phyloP scores from a whole-genome alignment of 2,329 filamentous ascomycete species.

The Aspergillus transmontanensis region DNA sequence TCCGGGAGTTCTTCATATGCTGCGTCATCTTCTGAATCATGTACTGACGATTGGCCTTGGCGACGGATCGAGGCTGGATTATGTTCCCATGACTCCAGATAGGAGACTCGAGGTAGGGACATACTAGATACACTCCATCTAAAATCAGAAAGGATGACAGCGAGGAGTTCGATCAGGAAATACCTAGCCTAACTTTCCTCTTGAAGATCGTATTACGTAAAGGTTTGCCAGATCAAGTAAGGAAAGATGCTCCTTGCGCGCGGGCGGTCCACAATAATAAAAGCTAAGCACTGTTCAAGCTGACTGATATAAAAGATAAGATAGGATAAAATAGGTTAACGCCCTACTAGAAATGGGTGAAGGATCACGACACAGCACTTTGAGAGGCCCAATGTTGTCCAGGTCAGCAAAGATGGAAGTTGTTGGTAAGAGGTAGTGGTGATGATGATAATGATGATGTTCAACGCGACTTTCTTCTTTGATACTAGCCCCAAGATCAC shows the following conservation, averaged over 20 bases:
- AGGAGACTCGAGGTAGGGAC: slow-evolving; percentile 47
- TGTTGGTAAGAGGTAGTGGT: neutral
- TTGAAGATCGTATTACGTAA: neutral
- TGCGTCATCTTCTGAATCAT: slow-evolving; percentile 29
- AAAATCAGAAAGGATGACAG: neutral
- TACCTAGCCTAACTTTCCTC: neutral
- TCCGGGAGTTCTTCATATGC: slow-evolving; percentile 35
- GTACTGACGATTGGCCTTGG: slow-evolving; percentile 22
- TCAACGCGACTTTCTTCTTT: neutral
- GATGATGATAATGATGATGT: neutral
- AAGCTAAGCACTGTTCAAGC: neutral
- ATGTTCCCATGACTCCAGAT: slow-evolving; percentile 48
- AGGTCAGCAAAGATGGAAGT: neutral
- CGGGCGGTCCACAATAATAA: neutral
- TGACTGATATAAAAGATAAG: neutral
- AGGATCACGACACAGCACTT: no score
- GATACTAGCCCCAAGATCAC: neutral
- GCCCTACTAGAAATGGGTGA: neutral
- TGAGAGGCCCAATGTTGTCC: neutral
- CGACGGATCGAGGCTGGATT: slow-evolving; percentile 32
- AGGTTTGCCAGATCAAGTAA: neutral
- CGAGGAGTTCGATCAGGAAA: neutral
- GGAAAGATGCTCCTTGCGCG: neutral
- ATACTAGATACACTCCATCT: slow-evolving; percentile 27
- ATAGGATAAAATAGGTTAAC: neutral